A percentile compares a stretch with the other conserved stretches of the same genome.
Evolutionary conservation across 352 stramenopile species (phyloP).

Genomic region (Globisporangium radiosum): DNA sequence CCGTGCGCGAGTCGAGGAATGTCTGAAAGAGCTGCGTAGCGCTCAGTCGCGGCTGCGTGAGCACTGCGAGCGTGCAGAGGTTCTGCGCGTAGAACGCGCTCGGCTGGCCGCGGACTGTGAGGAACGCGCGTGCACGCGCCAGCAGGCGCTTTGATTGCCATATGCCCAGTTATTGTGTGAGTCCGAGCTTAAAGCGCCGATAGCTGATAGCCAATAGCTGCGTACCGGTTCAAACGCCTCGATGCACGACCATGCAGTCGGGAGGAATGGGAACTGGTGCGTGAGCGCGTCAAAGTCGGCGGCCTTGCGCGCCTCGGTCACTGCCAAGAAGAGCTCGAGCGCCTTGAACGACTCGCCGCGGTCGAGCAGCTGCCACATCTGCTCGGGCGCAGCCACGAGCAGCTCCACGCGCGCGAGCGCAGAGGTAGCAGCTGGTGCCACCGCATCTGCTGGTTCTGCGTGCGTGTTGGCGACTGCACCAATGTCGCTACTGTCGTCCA

Average conservation of each 20-base stretch:
- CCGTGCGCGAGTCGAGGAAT: conserved; percentile 45
- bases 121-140: conserved; percentile 31
- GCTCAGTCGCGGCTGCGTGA: conserved; percentile 21
- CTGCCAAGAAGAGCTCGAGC: conserved; percentile 38
- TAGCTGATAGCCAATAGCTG: background rate
- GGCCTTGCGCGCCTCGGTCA: conserved; percentile 23
- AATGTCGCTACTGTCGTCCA: background rate
- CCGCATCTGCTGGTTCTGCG: background rate
- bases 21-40: conserved; percentile 29
- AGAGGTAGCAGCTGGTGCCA: background rate
- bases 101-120: conserved; percentile 46
- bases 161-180: background rate
- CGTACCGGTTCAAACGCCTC: conserved; percentile 53
- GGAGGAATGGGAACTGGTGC: conserved; percentile 52
- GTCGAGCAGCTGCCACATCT: conserved; percentile 68
- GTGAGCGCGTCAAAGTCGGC: conserved; percentile 13
- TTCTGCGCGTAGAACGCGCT: conserved; percentile 63
- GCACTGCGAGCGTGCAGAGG: conserved; percentile 38
- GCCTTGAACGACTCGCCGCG: conserved; percentile 47
- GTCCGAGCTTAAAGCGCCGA: background rate
- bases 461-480: background rate
- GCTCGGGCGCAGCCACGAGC: conserved; percentile 49
- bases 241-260: conserved; percentile 57
- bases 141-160: conserved; percentile 33
- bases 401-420: conserved; percentile 36